These are phyloP conservation scores for Acacia pycnantha DNA, from an alignment of 331 rosid genomes.

Conservation along the genomic window DNA sequence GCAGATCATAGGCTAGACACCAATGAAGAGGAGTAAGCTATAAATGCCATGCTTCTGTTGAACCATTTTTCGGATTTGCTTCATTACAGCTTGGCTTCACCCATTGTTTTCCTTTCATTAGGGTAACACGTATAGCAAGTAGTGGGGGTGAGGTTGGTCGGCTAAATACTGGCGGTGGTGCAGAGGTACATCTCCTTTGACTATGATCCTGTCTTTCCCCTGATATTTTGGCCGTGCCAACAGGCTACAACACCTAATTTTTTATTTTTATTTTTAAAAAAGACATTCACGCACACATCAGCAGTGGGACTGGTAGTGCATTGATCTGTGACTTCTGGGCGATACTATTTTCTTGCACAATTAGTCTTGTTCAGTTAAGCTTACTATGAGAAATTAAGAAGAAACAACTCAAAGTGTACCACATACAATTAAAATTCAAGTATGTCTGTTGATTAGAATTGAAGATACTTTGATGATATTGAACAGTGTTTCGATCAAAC, in stretches of 20 bases:
- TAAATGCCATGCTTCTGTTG: constrained; percentile 5
- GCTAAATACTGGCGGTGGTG: constrained; percentile 96
- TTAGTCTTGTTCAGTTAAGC: constrained; percentile 1
- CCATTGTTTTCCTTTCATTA: constrained; percentile 39
- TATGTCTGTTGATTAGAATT: background rate
- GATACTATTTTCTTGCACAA: constrained; percentile 12
- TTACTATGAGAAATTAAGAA: background rate
- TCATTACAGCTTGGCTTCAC: constrained; percentile 14
- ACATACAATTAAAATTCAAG: background rate
- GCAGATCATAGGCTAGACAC: constrained; percentile 97
- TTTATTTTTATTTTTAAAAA: too few species aligned
- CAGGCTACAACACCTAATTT: background rate
- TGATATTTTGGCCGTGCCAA: constrained; percentile 12
- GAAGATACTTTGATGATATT: constrained; percentile 9
- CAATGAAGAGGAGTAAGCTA: constrained; percentile 94
- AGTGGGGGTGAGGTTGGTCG: constrained; percentile 99
- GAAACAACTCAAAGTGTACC: background rate
- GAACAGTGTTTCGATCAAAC: background rate
- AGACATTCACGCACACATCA: background rate
- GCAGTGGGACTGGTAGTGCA: background rate
- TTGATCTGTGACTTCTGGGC: background rate
- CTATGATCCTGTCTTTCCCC: constrained; percentile 9
- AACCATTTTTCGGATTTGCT: constrained; percentile 12
- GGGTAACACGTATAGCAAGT: constrained; percentile 80
- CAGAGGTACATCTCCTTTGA: constrained; percentile 64